phyloP scores from a whole-genome alignment of 1,284 basidiomycete genomes.

The Xerocomus tenax region DNA sequence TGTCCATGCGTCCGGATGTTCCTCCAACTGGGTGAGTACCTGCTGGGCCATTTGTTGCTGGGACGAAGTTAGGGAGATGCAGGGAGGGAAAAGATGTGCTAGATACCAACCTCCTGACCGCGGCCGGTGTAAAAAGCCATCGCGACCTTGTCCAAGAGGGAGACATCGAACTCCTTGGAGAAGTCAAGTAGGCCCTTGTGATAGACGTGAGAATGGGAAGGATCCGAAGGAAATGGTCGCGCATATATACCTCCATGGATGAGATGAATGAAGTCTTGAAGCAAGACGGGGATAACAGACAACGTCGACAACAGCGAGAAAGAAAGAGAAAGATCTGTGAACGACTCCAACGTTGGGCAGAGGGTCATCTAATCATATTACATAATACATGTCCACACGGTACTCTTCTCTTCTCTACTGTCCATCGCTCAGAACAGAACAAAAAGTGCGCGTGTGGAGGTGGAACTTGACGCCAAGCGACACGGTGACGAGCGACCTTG shows the following conservation, averaged over 20 bases:
- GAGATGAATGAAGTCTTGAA: slow-evolving; percentile 3
- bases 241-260: slow-evolving; percentile 33
- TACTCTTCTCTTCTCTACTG: too few relatives aligned
- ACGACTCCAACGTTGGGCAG: slow-evolving; percentile 35
- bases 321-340: slow-evolving; percentile 10
- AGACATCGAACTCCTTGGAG: slow-evolving; percentile 76
- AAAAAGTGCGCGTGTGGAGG: not conserved
- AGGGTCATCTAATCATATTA: slow-evolving; percentile 38
- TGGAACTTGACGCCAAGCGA: slow-evolving; percentile 1
- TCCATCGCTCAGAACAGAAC: not conserved
- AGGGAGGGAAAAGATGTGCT: not conserved
- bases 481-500: slow-evolving; percentile 11
- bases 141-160: slow-evolving; percentile 78
- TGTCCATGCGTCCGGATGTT: slow-evolving; percentile 97
- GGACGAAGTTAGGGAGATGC: slow-evolving; percentile 13
- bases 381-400: slow-evolving; percentile 26
- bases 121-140: slow-evolving; percentile 72
- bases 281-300: slow-evolving; percentile 3
- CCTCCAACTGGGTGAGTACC: slow-evolving; percentile 91
- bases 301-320: slow-evolving; percentile 12
- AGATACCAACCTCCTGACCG: slow-evolving; percentile 60
- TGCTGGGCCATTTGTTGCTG: slow-evolving; percentile 90
- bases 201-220: slow-evolving; percentile 16
- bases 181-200: slow-evolving; percentile 77
- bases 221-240: slow-evolving; percentile 4